Percentiles rank a stretch among this genome's conserved stretches.
phyloP scores from a whole-genome alignment of 768 basidiomycete species.

The Obba rivulosa region DNA sequence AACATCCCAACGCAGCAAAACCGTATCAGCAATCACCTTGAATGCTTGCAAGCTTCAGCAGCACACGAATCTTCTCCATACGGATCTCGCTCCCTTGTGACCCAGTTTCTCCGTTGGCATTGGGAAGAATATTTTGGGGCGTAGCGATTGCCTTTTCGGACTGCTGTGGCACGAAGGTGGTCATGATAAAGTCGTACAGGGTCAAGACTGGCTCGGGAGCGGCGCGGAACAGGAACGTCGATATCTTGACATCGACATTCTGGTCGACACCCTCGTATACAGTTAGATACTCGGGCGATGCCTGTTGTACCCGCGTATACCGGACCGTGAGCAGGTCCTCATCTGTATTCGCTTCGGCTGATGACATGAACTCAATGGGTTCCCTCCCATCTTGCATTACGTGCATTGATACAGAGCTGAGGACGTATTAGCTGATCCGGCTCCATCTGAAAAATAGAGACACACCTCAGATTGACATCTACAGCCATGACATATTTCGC shows the following conservation, averaged over 20 bases:
- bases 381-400: conserved; percentile 52
- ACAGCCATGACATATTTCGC: conserved; percentile 86
- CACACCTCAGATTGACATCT: conserved; percentile 69
- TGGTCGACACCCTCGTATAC: conserved; percentile 85
- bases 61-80: conserved; percentile 62
- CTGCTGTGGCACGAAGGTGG: conserved; percentile 72
- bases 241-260: conserved; percentile 78
- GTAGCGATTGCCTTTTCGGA: conserved; percentile 20
- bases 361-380: conserved; percentile 63
- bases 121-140: neutral
- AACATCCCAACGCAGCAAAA: neutral
- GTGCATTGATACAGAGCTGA: conserved; percentile 71
- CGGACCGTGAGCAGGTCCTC: conserved; percentile 72
- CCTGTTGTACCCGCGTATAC: conserved; percentile 75
- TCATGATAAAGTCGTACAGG: conserved; percentile 96
- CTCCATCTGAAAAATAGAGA: neutral
- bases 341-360: conserved; percentile 37
- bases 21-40: conserved; percentile 46
- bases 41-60: conserved; percentile 79
- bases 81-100: conserved; percentile 2
- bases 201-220: conserved; percentile 88
- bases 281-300: conserved; percentile 80
- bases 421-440: neutral
- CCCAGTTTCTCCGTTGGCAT: neutral
- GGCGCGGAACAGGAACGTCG: conserved; percentile 84